Evolutionary conservation across 345 rosid genomes (phyloP).

Genomic region (Gossypium bickii): DNA sequence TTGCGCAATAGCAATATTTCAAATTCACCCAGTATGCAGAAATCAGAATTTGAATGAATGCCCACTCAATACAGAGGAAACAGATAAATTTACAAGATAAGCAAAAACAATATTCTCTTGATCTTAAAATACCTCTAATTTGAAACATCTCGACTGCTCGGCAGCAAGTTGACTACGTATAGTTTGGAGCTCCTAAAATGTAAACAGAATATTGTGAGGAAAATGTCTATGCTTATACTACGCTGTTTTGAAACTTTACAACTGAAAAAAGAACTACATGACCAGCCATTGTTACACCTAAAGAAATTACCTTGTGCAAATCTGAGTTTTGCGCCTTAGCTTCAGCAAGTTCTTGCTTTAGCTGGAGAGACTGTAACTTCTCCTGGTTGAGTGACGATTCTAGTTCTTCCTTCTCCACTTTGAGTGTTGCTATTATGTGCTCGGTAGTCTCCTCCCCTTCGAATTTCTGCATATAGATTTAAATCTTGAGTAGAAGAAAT

Average conservation of each 20-base stretch:
- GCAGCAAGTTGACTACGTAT: conserved; percentile 93
- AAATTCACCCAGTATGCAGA: not conserved
- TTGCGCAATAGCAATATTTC: not conserved
- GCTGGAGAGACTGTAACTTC: conserved; percentile 54
- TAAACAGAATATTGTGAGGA: conserved; percentile 1
- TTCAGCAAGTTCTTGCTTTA: conserved; percentile 73
- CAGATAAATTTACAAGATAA: not conserved
- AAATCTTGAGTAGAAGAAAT: conserved; percentile 9
- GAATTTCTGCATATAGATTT: conserved; percentile 39
- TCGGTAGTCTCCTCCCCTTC: conserved; percentile 46
- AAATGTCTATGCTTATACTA: not conserved
- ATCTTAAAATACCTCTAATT: conserved; percentile 67
- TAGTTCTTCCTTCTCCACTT: conserved; percentile 77
- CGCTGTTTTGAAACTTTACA: not conserved
- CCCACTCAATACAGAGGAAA: not conserved
- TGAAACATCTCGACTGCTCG: conserved; percentile 96
- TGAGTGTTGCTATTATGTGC: conserved; percentile 46
- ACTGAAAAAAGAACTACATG: not conserved
- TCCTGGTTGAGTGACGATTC: conserved; percentile 69
- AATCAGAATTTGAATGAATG: conserved; percentile 2
- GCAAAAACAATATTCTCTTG: not conserved
- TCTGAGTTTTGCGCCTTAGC: conserved; percentile 71
- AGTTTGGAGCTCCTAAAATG: conserved; percentile 83
- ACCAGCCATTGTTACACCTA: not conserved
- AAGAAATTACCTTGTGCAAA: conserved; percentile 62